These are phyloP conservation scores for Hypholoma fasciculare DNA, from an alignment of 768 basidiomycete genomes.

Conservation along the genomic window DNA sequence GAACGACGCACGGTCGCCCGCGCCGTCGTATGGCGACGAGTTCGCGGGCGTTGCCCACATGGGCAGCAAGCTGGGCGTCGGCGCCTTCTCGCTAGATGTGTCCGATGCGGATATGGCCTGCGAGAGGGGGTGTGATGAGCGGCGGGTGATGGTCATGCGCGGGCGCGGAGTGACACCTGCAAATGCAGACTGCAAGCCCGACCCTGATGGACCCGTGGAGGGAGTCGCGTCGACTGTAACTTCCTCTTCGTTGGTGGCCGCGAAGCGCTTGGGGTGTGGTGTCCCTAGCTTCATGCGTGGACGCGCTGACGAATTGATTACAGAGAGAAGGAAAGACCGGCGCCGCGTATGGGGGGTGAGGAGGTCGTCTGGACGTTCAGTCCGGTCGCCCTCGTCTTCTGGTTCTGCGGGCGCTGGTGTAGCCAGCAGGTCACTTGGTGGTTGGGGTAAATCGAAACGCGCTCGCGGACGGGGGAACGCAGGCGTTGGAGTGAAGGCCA, in stretches of 20 bases:
- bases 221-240: slow-evolving; percentile 30
- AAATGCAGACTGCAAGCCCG: slow-evolving; percentile 51
- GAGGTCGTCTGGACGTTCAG: slow-evolving; percentile 39
- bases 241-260: slow-evolving; percentile 30
- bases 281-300: slow-evolving; percentile 69
- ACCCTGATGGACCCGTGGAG: slow-evolving; percentile 19
- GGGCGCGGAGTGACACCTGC: slow-evolving; percentile 67
- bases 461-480: slow-evolving; percentile 62
- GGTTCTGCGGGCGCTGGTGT: slow-evolving; percentile 30
- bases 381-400: slow-evolving; percentile 21
- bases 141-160: slow-evolving; percentile 35
- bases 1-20: slow-evolving; percentile 62
- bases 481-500: slow-evolving; percentile 69
- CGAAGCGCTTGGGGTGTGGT: slow-evolving; percentile 52
- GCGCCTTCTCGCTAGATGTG: slow-evolving; percentile 3
- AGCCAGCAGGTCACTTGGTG: slow-evolving; percentile 39
- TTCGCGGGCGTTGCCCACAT: slow-evolving; percentile 35
- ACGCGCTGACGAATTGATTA: slow-evolving; percentile 81
- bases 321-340: slow-evolving; percentile 78
- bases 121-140: slow-evolving; percentile 67
- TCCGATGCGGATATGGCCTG: slow-evolving; percentile 32
- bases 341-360: slow-evolving; percentile 73
- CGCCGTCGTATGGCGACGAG: slow-evolving; percentile 46
- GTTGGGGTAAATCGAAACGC: slow-evolving; percentile 55
- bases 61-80: slow-evolving; percentile 15